Evolutionary conservation across 371 early-diverging fungal species (phyloP), one percentile per base, ranked within the genome.

Genomic region (Rhizoclosmatium hyalinum): DNA sequence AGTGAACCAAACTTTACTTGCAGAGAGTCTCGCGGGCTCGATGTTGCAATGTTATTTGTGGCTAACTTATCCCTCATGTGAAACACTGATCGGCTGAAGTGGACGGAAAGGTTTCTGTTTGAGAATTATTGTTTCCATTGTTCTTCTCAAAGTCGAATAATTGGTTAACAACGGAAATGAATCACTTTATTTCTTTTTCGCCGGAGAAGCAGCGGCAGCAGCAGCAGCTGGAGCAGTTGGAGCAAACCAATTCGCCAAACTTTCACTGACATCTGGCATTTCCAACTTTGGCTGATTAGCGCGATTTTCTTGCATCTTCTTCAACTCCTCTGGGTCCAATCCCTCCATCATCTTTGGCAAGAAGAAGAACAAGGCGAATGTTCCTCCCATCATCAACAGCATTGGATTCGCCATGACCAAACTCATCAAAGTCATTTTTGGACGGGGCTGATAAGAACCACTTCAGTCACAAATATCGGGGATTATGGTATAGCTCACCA

Each of bases 331-430:
- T 4, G 82, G 83, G 43, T 87, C 87, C 65, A 89, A 65, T 65
- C 78, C 77, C 2, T 77, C 80, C 76, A 84, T 83, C 62, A 90
- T 72, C 70, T 86, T 85, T 45, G 90, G 90, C 78, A 90, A 43
- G 21, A 85, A 69, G 73, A 88, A 86, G 57, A 90, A 77, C 24
- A 87, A 68, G 14, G 78, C 42, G 57, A 90, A 66, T 19, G 85
- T 80, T 19, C 82, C 83, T 14, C 85, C 87, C 70, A 85, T 82
- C 89, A 90, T 89, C 64, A 90, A 75, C 78, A 90, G 81, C 77
- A 88, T 88, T 12, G 90, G 90, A 68, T 89, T 90, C 0, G 80
- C 76, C 62, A 90, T 80, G 75, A 90, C 77, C 17, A 83, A 56
- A 47, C 57, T 57, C 58, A 39, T 42, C 6, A 69, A 12, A 17